These are phyloP conservation scores for Seiridium unicorne DNA, from an alignment of 2,329 filamentous ascomycete species.

Conservation along the genomic window DNA sequence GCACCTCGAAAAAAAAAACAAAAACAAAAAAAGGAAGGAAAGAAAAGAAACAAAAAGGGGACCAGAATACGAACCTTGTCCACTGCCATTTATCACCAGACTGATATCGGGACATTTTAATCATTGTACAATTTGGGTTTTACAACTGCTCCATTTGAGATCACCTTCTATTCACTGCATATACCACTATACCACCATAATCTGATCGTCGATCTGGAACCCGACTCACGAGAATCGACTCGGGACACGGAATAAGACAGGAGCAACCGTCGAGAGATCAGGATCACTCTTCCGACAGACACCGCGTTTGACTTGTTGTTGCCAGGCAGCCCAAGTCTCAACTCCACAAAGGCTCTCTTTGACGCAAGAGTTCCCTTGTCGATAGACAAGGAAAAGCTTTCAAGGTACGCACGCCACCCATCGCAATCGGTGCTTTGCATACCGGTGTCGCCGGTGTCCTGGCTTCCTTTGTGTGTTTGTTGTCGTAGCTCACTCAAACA, in stretches of 20 bases:
- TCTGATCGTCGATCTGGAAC: background rate
- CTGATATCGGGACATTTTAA: slow-evolving; percentile 25
- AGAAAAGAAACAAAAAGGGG: slow-evolving; percentile 7
- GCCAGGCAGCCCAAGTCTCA: background rate
- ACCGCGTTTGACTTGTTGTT: background rate
- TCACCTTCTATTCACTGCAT: slow-evolving; percentile 24
- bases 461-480: background rate
- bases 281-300: slow-evolving; percentile 1
- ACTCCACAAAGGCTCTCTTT: background rate
- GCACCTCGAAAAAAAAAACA: slow-evolving; percentile 20
- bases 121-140: slow-evolving; percentile 31
- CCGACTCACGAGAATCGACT: background rate
- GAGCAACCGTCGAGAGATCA: slow-evolving; percentile 2
- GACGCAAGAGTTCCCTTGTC: background rate
- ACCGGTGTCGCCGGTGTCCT: no score
- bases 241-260: background rate
- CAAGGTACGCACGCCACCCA: background rate
- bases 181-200: slow-evolving; percentile 16
- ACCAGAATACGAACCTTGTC: background rate
- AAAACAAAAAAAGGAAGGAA: slow-evolving; percentile 9
- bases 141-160: slow-evolving; percentile 11
- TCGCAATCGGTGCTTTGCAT: background rate
- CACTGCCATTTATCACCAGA: slow-evolving; percentile 15
- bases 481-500: background rate
- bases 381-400: background rate